Evolutionary conservation across 1,284 basidiomycete genomes (phyloP).

Genomic region (Mycena sp.): DNA sequence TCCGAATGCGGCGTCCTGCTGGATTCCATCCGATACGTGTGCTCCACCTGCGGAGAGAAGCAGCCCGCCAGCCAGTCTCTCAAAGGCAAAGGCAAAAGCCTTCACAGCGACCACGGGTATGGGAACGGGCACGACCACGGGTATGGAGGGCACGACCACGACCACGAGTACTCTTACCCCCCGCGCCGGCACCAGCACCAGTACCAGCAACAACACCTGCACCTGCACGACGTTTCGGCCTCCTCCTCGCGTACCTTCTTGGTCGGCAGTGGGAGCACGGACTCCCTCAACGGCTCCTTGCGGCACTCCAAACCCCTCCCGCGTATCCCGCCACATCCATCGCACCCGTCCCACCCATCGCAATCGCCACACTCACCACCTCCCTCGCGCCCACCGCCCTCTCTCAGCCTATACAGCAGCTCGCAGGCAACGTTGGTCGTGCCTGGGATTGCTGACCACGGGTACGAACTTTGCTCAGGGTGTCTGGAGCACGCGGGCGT

Average conservation of each 20-base stretch:
- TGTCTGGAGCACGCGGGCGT: conserved; percentile 85
- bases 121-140: conserved; percentile 26
- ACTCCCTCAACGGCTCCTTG: conserved; percentile 21
- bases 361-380: no score
- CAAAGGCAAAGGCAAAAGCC: conserved; percentile 51
- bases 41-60: conserved; percentile 85
- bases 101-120: conserved; percentile 6
- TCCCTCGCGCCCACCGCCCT: not conserved
- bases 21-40: conserved; percentile 87
- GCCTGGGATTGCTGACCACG: conserved; percentile 40
- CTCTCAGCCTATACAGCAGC: conserved; percentile 15
- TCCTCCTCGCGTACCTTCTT: conserved; percentile 28
- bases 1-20: conserved; percentile 80
- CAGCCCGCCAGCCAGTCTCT: conserved; percentile 45
- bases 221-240: conserved; percentile 10
- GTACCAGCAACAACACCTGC: no score
- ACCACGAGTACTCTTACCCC: conserved; percentile 30
- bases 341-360: no score
- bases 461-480: conserved; percentile 84
- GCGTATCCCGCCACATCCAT: conserved; percentile 5
- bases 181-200: conserved; percentile 21
- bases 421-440: conserved; percentile 29
- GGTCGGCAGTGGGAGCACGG: conserved; percentile 19
- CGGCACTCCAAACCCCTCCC: conserved; percentile 27
- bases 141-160: conserved; percentile 2